These are phyloP conservation scores for Podaxis sp. DNA, from an alignment of 768 basidiomycete genomes.

Conservation along the genomic window DNA sequence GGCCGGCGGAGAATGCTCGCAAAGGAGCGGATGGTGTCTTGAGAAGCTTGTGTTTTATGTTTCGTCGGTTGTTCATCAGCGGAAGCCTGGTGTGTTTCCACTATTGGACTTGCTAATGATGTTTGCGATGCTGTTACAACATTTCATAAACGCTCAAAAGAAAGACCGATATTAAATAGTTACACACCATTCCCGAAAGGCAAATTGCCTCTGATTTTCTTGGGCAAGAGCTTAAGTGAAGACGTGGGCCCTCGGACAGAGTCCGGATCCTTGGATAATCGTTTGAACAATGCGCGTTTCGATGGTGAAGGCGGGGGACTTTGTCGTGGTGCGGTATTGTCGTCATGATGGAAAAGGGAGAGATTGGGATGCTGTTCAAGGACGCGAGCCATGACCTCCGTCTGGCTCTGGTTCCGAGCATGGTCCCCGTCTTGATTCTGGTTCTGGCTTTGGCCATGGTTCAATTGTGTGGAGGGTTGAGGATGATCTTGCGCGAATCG, in stretches of 20 bases:
- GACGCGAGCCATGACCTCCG: slow-evolving; percentile 46
- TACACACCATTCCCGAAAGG: slow-evolving; percentile 15
- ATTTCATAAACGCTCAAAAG: neutral
- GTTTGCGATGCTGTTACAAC: slow-evolving; percentile 5
- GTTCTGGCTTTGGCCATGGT: neutral
- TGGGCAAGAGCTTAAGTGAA: slow-evolving; percentile 37
- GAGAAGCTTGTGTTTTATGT: slow-evolving; percentile 27
- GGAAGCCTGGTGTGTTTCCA: slow-evolving; percentile 7
- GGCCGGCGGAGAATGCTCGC: slow-evolving; percentile 27
- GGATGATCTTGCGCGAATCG: slow-evolving; percentile 25
- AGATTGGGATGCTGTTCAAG: slow-evolving; percentile 60
- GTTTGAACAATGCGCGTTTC: slow-evolving; percentile 48
- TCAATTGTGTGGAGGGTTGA: slow-evolving; percentile 19
- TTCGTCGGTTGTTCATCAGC: slow-evolving; percentile 24
- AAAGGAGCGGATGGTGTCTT: slow-evolving; percentile 21
- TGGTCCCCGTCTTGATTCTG: neutral
- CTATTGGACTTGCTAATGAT: slow-evolving; percentile 10
- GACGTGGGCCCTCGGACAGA: slow-evolving; percentile 29
- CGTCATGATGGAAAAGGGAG: slow-evolving; percentile 46
- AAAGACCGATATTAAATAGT: slow-evolving; percentile 17
- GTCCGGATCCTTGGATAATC: slow-evolving; percentile 41
- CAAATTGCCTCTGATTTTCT: slow-evolving; percentile 43
- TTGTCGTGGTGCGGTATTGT: slow-evolving; percentile 23
- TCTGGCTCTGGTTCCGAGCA: slow-evolving; percentile 12
- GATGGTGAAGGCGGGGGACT: slow-evolving; percentile 50